Evolutionary conservation across 257 asterid genomes (phyloP).

Genomic region (Rauvolfia tetraphylla): DNA sequence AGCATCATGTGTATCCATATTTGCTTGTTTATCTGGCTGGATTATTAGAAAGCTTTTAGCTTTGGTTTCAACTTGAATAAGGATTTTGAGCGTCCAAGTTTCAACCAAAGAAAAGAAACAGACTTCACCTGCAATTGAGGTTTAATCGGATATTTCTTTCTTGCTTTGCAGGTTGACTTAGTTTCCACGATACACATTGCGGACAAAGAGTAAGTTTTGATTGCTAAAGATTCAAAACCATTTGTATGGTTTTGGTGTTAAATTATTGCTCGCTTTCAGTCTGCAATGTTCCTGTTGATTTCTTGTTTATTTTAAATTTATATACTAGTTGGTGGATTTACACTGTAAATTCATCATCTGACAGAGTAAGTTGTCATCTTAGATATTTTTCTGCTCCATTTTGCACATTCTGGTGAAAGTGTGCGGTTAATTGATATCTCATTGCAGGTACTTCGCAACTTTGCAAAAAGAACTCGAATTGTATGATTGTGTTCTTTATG

Average conservation of each 20-base stretch:
- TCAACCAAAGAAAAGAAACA: neutral
- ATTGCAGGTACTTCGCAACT: conserved; percentile 68
- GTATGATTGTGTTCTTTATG: conserved; percentile 91
- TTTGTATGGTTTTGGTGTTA: neutral
- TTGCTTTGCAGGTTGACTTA: conserved; percentile 70
- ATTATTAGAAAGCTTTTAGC: neutral
- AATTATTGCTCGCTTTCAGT: neutral
- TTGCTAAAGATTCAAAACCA: conserved; percentile 1
- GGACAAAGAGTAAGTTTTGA: conserved; percentile 77
- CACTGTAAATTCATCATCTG: neutral
- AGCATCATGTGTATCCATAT: neutral
- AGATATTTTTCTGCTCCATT: too few relatives aligned
- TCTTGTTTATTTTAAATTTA: neutral
- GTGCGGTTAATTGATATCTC: conserved; percentile 13
- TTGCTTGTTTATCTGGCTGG: neutral
- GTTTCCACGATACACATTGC: conserved; percentile 97
- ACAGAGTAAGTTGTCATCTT: neutral
- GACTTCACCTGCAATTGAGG: neutral
- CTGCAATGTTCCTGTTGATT: neutral
- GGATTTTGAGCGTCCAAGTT: neutral
- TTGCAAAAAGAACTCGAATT: conserved; percentile 65
- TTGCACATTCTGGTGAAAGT: neutral
- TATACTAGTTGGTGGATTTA: neutral
- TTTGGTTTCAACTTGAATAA: neutral
- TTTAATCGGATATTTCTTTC: neutral